These are phyloP conservation scores for Lineolata rhizophorae DNA, from an alignment of 495 filamentous ascomycete genomes.

Conservation along the genomic window DNA sequence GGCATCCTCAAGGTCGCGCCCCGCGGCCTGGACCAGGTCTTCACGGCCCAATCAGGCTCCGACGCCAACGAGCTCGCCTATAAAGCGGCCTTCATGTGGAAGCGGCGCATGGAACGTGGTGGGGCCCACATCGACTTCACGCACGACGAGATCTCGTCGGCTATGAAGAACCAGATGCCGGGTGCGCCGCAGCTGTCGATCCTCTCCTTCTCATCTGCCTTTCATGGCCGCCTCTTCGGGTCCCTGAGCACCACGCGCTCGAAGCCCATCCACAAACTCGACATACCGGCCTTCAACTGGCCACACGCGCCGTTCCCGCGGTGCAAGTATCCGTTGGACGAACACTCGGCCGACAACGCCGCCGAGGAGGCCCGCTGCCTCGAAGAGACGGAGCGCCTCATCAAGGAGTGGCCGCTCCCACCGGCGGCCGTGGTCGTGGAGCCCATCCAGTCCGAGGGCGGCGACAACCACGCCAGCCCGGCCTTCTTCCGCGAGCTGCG, in stretches of 20 bases:
- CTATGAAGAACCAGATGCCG: constrained; percentile 72
- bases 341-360: constrained; percentile 57
- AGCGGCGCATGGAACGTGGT: constrained; percentile 70
- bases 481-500: constrained; percentile 82
- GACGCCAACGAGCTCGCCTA: constrained; percentile 99
- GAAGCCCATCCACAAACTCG: constrained; percentile 96
- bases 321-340: constrained; percentile 78
- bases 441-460: constrained; percentile 94
- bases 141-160: constrained; percentile 48
- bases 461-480: constrained; percentile 93
- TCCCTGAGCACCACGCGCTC: constrained; percentile 80
- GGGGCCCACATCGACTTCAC: constrained; percentile 67
- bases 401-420: constrained; percentile 67
- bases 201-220: constrained; percentile 77
- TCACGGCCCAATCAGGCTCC: constrained; percentile 87
- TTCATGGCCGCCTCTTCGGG: constrained; percentile 93
- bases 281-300: constrained; percentile 98
- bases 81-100: constrained; percentile 98
- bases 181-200: constrained; percentile 74
- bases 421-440: constrained; percentile 79
- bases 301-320: constrained; percentile 82
- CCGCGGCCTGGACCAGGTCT: constrained; percentile 83
- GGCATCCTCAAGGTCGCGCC: constrained; percentile 78
- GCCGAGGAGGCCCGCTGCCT: constrained; percentile 69
- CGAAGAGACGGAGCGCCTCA: constrained; percentile 68